Evolutionary conservation across 495 filamentous ascomycete species (phyloP), one percentile per base, ranked within the genome.

Genomic region (Podospora appendiculata): DNA sequence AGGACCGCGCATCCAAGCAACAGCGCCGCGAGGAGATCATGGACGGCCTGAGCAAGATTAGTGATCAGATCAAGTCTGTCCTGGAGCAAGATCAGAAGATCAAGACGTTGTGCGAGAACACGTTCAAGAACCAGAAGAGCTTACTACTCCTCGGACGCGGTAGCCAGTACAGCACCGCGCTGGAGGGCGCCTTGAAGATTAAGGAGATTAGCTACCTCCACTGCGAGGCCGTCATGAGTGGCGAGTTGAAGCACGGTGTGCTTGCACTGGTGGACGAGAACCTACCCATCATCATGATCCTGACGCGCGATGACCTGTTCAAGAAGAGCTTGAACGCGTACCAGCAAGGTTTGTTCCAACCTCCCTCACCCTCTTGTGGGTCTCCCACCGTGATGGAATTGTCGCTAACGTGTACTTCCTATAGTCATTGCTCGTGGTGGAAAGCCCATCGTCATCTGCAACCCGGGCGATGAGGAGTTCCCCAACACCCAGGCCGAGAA

Each of bases 151-250:
- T 98, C 47, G 93, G 93, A 45, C 86, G 93, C 71, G 93, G 93
- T 55, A 88, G 89, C 62, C 93, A 98, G 70, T 96, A 90, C 71
- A 91, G 93, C 46, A 98, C 93, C 59, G 93, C 93, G 16, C 84
- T 98, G 41, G 93, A 98, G 76, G 93, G 93, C 81, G 93, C 93
- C 45, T 79, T 98, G 36, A 98, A 98, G 78, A 98, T 98, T 67
- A 98, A 98, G 81, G 93, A 98, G 74, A 98, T 98, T 58, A 97
- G 93, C 43, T 98, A 98, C 69, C 86, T 98, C 47, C 93, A 98
- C 69, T 98, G 93, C 69, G 93, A 98, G 76, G 93, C 93, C 63
- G 93, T 98, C 70, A 98, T 98, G 93, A 97, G 93, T 53, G 93
- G 93, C 66, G 93, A 98, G 73, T 74, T 98, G 57, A 98, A 98